Evolutionary conservation across 441 rosid genomes (phyloP), one percentile per base, ranked within the genome.

Genomic region (Adansonia grandidieri): DNA sequence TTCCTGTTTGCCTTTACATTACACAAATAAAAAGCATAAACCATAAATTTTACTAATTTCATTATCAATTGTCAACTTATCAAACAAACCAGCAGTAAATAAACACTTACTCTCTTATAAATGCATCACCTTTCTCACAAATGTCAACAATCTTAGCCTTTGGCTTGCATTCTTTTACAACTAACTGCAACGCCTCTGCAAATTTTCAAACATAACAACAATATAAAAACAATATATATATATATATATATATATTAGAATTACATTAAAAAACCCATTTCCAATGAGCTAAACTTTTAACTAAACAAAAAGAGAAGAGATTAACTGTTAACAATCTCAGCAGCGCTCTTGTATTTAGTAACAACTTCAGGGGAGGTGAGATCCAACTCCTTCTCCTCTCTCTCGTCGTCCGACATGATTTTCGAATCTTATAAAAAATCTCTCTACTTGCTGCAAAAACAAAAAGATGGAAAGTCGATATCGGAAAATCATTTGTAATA

Each of bases 351-450:
- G 89, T 93, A 94, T 77, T 94, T 94, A 81, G 97, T 96, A 81
- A 96, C 97, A 48, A 93, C 98, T 79, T 96, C 99, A 65, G 94
- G 88, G 79, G 98, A 89, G 74, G 88, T 82, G 83, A 94, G 98
- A 89, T 95, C 96, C 88, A 93, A 71, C 89, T 96, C 98, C 92
- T 86, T 92, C 97, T 93, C 98, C 85, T 94, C 98, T 82, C 97
- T 88, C 70, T 94, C 98, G 11, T 96, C 99, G 86, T 96, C 99
- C 70, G 98, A 96, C 98, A 94, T 96, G 82, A 88, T 84, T 84
- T 56, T 77, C 37, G 68, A 45, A 69, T 65, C 76, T 76, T 74
- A 22, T 60, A n/a, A 20, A 0, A 37, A 80, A 53, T 13, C 71
- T 58, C 40, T 67, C 14, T 8, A 68, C 9, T 56, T 61, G 45